Evolutionary conservation across 2,329 filamentous ascomycete species (phyloP).

Genomic region (Trichophyton rubrum): DNA sequence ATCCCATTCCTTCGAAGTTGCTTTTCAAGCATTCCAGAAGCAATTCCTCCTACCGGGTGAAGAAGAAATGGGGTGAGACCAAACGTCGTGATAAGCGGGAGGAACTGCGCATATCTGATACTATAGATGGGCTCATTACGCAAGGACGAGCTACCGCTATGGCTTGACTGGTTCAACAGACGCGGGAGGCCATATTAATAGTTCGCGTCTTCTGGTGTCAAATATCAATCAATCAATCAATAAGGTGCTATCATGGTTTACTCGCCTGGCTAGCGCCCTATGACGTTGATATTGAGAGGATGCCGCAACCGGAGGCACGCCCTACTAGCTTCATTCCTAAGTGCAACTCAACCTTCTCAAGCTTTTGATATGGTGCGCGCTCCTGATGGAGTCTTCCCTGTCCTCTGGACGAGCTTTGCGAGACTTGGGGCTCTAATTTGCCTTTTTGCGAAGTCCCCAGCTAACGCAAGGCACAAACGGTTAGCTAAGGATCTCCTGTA

Average conservation of each 20-base stretch:
- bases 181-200: neutral
- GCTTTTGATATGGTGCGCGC: neutral
- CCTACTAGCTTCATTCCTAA: neutral
- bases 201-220: neutral
- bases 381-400: neutral
- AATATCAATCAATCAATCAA: neutral
- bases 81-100: too few species aligned
- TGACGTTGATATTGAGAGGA: neutral
- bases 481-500: neutral
- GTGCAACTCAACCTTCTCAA: neutral
- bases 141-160: neutral
- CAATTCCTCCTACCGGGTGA: too few species aligned
- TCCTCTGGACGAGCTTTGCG: neutral
- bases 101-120: too few species aligned
- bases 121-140: neutral
- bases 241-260: neutral
- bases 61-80: too few species aligned
- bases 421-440: neutral
- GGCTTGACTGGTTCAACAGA: neutral
- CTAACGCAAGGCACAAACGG: constrained; percentile 4
- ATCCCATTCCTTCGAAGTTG: neutral
- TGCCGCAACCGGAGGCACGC: neutral
- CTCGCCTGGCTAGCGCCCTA: neutral
- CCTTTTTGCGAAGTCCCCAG: neutral
- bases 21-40: too few species aligned